Base-by-base conservation (phyloP, 2,329 filamentous ascomycete genomes). In the Fusarium agapanthi region DNA sequence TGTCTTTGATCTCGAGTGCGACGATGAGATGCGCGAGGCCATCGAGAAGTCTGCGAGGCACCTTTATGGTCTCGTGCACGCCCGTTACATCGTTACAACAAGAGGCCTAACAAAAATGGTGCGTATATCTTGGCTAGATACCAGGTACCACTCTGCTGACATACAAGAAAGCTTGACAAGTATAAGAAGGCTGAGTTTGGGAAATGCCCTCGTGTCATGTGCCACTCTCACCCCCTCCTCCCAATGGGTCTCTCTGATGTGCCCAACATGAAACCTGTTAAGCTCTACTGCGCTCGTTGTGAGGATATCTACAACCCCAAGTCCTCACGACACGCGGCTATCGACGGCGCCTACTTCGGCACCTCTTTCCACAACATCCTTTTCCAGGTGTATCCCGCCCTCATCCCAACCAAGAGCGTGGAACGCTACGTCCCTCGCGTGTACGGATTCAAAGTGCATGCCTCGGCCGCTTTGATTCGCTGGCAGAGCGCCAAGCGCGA, bases 301-400 rank as follows among this genome's bases (percentile, higher is more conserved):
- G 96, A 99, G 87, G 96, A 99, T 82, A 92, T 97, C 67, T 99
- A 99, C 88, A 98, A 98, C 84, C 96, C 96, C 48, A 99, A 99
- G 83, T 98, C 96, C 7, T 95, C 94, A 26, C 94, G 96, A 34
- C 96, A 99, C 83, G 95, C 95, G 56, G 89, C 93, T 66, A 98
- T 99, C 79, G 96, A 99, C 81, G 96, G 96, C 72, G 96, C 96
- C 73, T 99, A 98, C 87, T 99, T 99, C 77, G 96, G 96, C 76
- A 95, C 95, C 53, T 97, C 94, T 6, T 99, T 99, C 87, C 95
- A 98, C 87, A 98, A 98, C 84, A 98, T 99, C 83, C 90, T 99
- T 71, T 98, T 99, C 86, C 96, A 99, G 83, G 96, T 99, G 61
- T 98, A 98, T 81, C 95, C 96, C 11, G 91, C 93, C 30, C 88